phyloP scores from a whole-genome alignment of 1,139 yeast species.

The Candida pseudocylindracea region DNA sequence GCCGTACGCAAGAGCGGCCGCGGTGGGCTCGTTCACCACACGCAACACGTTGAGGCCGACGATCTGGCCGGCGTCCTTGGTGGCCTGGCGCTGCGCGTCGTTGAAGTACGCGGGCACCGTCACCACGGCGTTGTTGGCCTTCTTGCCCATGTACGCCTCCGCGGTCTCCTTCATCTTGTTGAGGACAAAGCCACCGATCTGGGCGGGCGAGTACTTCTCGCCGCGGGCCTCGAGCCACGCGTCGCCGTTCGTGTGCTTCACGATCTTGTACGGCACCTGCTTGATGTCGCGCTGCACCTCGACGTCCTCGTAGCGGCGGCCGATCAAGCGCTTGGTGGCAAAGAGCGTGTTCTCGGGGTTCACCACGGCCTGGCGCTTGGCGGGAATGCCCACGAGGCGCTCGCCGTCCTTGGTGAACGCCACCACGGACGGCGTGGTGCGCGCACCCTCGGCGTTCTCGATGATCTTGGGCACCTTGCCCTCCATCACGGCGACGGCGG shows the following conservation, averaged over 20 bases:
- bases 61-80: constrained; percentile 96
- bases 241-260: constrained; percentile 91
- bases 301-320: constrained; percentile 88
- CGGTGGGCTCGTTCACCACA: constrained; percentile 98
- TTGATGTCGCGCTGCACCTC: constrained; percentile 95
- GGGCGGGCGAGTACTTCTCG: constrained; percentile 85
- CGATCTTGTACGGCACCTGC: constrained; percentile 94
- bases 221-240: constrained; percentile 98
- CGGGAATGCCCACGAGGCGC: constrained; percentile 94
- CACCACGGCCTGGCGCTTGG: constrained; percentile 97
- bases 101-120: constrained; percentile 97
- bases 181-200: constrained; percentile 90
- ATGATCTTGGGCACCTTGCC: constrained; percentile 93
- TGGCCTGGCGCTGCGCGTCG: constrained; percentile 97
- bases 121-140: constrained; percentile 74
- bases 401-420: constrained; percentile 91
- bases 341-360: constrained; percentile 95
- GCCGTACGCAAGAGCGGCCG: constrained; percentile 97
- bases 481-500: constrained; percentile 97
- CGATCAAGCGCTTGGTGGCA: constrained; percentile 97
- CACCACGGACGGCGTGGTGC: constrained; percentile 97
- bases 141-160: constrained; percentile 71
- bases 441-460: constrained; percentile 96
- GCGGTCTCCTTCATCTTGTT: constrained; percentile 98
- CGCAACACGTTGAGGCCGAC: constrained; percentile 91